These are phyloP conservation scores for Phytophthora tubulina DNA, from an alignment of 352 stramenopile genomes.

Conservation along the genomic window DNA sequence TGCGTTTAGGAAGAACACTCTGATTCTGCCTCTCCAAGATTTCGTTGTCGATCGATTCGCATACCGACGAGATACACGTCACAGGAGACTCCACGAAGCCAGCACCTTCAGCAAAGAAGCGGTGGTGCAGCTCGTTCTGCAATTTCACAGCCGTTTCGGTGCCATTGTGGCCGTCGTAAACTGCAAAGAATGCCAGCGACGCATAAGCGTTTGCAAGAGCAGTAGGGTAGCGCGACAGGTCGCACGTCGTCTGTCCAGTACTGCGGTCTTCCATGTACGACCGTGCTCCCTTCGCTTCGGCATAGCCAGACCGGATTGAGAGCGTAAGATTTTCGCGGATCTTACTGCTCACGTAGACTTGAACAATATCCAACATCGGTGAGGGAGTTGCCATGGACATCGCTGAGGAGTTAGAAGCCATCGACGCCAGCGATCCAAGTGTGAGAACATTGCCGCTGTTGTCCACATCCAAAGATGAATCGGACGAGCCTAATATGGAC, in stretches of 20 bases:
- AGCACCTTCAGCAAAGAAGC: conserved; percentile 65
- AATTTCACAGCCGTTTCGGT: conserved; percentile 80
- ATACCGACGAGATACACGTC: conserved; percentile 64
- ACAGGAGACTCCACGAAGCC: conserved; percentile 64
- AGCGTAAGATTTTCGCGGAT: conserved; percentile 84
- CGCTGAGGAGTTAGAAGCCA: conserved; percentile 36
- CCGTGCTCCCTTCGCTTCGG: conserved; percentile 84
- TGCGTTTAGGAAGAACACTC: conserved; percentile 72
- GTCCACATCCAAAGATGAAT: conserved; percentile 47
- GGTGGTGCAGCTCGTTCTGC: conserved; percentile 83
- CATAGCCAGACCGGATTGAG: conserved; percentile 81
- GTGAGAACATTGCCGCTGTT: conserved; percentile 34
- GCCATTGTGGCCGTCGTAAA: conserved; percentile 92
- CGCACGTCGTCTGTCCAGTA: conserved; percentile 58
- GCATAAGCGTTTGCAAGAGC: conserved; percentile 47
- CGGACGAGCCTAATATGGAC: conserved; percentile 40
- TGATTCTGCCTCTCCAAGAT: conserved; percentile 83
- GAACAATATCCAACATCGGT: conserved; percentile 58
- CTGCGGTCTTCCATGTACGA: conserved; percentile 92
- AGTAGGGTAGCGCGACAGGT: conserved; percentile 53
- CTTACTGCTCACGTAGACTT: conserved; percentile 91
- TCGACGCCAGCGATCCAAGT: conserved; percentile 29
- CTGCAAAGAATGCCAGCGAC: conserved; percentile 81
- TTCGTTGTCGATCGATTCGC: conserved; percentile 74
- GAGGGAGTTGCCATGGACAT: conserved; percentile 27